Evolutionary conservation across 2,329 filamentous ascomycete genomes (phyloP).

Genomic region (Ophiostoma ips): DNA sequence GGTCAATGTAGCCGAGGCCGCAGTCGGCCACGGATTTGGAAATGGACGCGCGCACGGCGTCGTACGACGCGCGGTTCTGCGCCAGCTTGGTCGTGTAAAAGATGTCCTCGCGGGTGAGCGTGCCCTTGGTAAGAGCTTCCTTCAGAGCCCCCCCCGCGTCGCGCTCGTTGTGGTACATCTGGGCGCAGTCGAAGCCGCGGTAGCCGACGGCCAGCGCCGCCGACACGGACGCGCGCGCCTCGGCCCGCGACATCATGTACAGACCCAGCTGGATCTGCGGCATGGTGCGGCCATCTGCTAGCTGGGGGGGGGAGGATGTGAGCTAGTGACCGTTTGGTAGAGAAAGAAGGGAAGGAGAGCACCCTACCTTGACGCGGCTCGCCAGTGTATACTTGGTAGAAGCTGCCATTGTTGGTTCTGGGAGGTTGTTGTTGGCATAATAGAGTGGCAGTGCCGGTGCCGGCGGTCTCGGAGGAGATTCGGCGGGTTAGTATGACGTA

Average conservation of each 20-base stretch:
- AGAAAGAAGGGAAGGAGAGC: neutral
- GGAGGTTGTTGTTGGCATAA: too few relatives aligned
- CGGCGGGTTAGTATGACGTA: too few relatives aligned
- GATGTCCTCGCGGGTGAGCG: conserved; percentile 51
- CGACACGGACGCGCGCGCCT: conserved; percentile 43
- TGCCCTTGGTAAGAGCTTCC: conserved; percentile 17
- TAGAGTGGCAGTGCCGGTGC: too few relatives aligned
- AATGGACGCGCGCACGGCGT: conserved; percentile 53
- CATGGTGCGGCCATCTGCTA: conserved; percentile 52
- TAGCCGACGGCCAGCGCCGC: conserved; percentile 42
- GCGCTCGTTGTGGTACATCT: conserved; percentile 54
- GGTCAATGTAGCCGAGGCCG: conserved; percentile 60
- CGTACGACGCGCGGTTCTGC: conserved; percentile 51
- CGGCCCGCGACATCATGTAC: conserved; percentile 52
- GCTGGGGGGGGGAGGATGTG: conserved; percentile 22
- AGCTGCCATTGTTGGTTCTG: neutral
- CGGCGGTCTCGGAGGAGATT: too few relatives aligned
- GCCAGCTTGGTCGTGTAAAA: conserved; percentile 73
- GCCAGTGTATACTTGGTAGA: neutral
- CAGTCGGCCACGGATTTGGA: conserved; percentile 48
- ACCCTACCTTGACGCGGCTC: neutral
- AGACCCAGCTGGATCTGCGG: conserved; percentile 62
- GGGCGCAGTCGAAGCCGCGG: conserved; percentile 37
- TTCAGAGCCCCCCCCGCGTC: conserved; percentile 53
- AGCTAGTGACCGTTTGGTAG: neutral